Evolutionary conservation across 164 flowering plant species (phyloP), one percentile per base, ranked within the genome.

Genomic region (Dillenia turbinata): DNA sequence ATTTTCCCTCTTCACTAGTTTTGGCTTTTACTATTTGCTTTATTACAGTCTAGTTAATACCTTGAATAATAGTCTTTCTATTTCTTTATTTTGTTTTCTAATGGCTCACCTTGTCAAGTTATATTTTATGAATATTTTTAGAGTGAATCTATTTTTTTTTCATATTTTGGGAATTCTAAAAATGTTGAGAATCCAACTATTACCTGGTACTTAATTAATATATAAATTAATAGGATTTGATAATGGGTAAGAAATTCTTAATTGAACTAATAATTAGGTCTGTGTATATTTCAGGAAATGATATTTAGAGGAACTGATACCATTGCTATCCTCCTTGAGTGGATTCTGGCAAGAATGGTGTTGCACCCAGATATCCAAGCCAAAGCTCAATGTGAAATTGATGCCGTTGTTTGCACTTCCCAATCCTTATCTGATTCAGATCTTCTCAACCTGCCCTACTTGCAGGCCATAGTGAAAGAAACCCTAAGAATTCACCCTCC

Each of bases 331-430:
- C 75, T 85, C 6, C 62, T 83, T 4, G 90, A 85, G 47, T 85
- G 90, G 90, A 78, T 78, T 57, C 76, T 85, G 19, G 90, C 90
- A 47, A 76, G 87, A 66, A 83, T 85, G 87, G 83, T 81, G 17
- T 59, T 81, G 1, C 87, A 85, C 65, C 85, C 80, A 1, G 84
- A 81, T 1, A 72, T 85, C 48, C 90, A 83, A 77, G 73, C 80
- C 22, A 83, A 77, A 47, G 87, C 77, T 11, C 90, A 77, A 65
- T 33, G 61, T 0, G 90, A 85, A 49, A 77, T 85, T 5, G 87
- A 83, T 51, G 19, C 49, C 0, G 59, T 76, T 2, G 71, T 74
- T 3, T 84, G 81, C 11, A 24, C 57, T 3, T 47, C 2, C 5
- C 65, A 67, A 26, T 7, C 45, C 0, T 76, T 78, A 0, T 54